These are phyloP conservation scores for Lepiota brunneoincarnata DNA, from an alignment of 768 basidiomycete genomes.

Conservation along the genomic window DNA sequence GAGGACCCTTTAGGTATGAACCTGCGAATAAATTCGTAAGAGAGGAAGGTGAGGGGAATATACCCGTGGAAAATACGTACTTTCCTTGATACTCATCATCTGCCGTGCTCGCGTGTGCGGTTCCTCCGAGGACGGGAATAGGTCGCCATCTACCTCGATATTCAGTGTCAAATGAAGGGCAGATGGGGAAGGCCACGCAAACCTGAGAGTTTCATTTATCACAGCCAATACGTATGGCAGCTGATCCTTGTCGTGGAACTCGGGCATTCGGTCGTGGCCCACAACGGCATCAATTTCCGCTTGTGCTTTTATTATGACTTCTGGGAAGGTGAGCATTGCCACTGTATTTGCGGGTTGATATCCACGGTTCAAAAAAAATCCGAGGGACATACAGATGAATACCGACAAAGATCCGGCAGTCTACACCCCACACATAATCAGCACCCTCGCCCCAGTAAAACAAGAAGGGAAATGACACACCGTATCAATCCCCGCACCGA, in stretches of 20 bases:
- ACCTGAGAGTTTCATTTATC: conserved; percentile 18
- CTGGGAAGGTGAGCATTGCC: conserved; percentile 28
- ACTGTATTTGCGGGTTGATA: conserved; percentile 6
- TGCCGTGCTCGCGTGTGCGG: conserved; percentile 27
- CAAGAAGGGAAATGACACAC: conserved; percentile 7
- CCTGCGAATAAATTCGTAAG: background rate
- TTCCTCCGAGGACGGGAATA: conserved; percentile 27
- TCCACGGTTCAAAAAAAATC: background rate
- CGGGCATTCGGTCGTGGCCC: conserved; percentile 24
- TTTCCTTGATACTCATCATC: conserved; percentile 36
- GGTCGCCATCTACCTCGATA: conserved; percentile 19
- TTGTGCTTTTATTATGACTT: conserved; percentile 25
- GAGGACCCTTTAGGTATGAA: conserved; percentile 33
- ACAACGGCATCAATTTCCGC: conserved; percentile 28
- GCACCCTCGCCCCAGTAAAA: background rate
- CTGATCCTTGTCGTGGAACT: conserved; percentile 20
- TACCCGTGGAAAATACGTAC: background rate
- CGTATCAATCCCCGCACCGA: conserved; percentile 21
- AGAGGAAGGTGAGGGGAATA: too few relatives aligned
- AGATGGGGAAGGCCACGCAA: background rate
- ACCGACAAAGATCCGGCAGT: background rate
- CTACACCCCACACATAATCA: background rate
- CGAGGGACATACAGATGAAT: background rate
- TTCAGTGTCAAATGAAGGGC: background rate
- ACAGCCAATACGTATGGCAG: conserved; percentile 21